Base-by-base conservation (phyloP, 2,329 filamentous ascomycete species). In the Penicillium frequentans region DNA sequence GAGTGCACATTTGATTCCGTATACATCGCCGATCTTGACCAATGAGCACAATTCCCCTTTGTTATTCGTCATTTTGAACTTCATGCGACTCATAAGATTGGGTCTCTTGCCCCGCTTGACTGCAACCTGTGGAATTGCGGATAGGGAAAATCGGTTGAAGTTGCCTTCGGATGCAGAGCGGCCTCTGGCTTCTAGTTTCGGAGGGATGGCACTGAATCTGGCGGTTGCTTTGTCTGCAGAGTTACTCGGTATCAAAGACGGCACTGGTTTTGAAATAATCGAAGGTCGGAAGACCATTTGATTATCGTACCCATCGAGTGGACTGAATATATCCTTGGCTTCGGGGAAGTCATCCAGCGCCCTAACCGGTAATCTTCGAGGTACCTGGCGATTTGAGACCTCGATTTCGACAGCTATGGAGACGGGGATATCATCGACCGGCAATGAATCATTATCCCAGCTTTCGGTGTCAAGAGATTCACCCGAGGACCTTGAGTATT, bases 31-130 rank as follows among this genome's bases (percentile, higher is more conserved):
- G 19, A 46, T 44, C 33, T 57, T 55, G 24, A 64, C 52, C n/a
- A 56, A 31, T 5, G 43, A 26, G n/a, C 63, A 53, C 9, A 65
- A 57, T 10, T 55, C 43, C n/a, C 54, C 45, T 55, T 62, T 64
- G 29, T 53, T 57, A n/a, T 44, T 55, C 1, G 46, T 55, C n/a
- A 59, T 37, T 44, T 53, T 55, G 35, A 51, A 62, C 21, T 57
- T 62, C 59, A 62, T 57, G 8, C 57, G 52, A 31, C 53, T 55
- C 45, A 59, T 52, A 3, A 62, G 47, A 23, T 57, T 59, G 21
- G 59, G 54, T 33, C 49, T 59, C 14, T 62, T 62, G 33, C 46
- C 24, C 11, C 46, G 48, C 4, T 44, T 26, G 24, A 42, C 23
- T 37, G 50, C 42, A 16, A 47, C 33, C 16, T 31, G 43, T 27